Percentiles rank a stretch among this genome's conserved stretches.
These are phyloP conservation scores for Conidiobolus incongruus DNA, from an alignment of 371 early-diverging fungal species.

Conservation along the genomic window DNA sequence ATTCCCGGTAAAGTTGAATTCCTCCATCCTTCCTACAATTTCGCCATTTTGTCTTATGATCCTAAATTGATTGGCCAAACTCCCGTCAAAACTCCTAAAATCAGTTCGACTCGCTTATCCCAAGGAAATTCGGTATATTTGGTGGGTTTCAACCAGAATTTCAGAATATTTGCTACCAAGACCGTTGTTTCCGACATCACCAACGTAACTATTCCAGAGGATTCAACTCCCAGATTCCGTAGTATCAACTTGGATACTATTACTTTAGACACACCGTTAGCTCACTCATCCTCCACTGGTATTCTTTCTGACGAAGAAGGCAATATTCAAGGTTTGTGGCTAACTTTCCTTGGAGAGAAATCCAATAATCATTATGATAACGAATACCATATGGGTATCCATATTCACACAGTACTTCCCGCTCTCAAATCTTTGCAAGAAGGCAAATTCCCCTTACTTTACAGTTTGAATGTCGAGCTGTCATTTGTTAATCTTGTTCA, in stretches of 20 bases:
- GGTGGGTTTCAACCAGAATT: constrained; percentile 59
- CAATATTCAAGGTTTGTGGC: constrained; percentile 63
- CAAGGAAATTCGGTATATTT: constrained; percentile 22
- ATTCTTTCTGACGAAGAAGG: constrained; percentile 53
- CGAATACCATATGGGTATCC: constrained; percentile 54
- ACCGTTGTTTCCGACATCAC: constrained; percentile 60
- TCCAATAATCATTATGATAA: constrained; percentile 38
- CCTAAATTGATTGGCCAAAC: constrained; percentile 46
- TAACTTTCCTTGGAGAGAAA: constrained; percentile 55
- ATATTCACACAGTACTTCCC: constrained; percentile 26
- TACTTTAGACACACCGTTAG: constrained; percentile 69
- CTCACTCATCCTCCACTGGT: constrained; percentile 68
- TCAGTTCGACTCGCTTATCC: constrained; percentile 25
- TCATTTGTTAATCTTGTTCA: constrained; percentile 50
- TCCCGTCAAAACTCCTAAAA: constrained; percentile 31
- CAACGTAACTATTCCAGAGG: constrained; percentile 54
- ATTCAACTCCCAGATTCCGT: constrained; percentile 61
- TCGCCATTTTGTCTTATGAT: constrained; percentile 49
- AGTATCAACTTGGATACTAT: constrained; percentile 61
- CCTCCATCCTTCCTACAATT: constrained; percentile 65
- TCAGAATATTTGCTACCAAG: constrained; percentile 40
- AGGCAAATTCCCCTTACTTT: constrained; percentile 8
- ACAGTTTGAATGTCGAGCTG: constrained; percentile 21
- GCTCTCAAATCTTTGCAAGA: constrained; percentile 20
- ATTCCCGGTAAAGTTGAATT: constrained; percentile 55